Evolutionary conservation across 495 filamentous ascomycete species (phyloP).

Genomic region (Lasiosphaeria ovina): DNA sequence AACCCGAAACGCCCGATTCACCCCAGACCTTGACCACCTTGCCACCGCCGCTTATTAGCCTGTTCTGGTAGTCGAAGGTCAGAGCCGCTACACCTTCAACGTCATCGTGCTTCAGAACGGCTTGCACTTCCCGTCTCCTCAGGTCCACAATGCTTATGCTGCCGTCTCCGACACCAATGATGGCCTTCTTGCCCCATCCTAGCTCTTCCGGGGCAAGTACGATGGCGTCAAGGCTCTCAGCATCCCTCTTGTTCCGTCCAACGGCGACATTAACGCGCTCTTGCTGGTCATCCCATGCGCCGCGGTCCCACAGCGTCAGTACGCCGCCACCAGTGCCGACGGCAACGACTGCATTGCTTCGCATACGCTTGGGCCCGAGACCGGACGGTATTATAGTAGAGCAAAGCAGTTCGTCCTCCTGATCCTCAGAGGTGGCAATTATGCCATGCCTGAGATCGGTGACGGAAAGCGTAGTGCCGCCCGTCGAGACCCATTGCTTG

Average conservation of each 20-base stretch:
- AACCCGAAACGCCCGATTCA: conserved; percentile 37
- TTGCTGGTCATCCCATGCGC: conserved; percentile 91
- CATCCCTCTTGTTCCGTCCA: conserved; percentile 55
- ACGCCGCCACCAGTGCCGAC: conserved; percentile 79
- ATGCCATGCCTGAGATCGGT: conserved; percentile 84
- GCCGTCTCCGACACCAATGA: conserved; percentile 75
- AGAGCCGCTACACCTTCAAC: conserved; percentile 75
- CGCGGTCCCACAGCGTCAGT: conserved; percentile 88
- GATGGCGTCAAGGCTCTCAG: conserved; percentile 70
- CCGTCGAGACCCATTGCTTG: conserved; percentile 91
- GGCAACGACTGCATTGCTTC: conserved; percentile 71
- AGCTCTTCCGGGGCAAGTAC: conserved; percentile 63
- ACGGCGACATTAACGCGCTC: conserved; percentile 74
- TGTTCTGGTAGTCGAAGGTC: conserved; percentile 76
- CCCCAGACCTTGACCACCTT: conserved; percentile 81
- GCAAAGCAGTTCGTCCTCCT: conserved; percentile 87
- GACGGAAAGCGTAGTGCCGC: conserved; percentile 82
- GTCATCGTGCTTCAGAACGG: conserved; percentile 70
- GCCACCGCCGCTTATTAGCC: conserved; percentile 85
- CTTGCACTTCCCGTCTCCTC: conserved; percentile 38
- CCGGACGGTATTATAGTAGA: conserved; percentile 70
- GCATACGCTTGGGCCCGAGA: conserved; percentile 54
- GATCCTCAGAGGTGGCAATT: conserved; percentile 81
- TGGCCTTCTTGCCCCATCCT: conserved; percentile 65
- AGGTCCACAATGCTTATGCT: conserved; percentile 47